Evolutionary conservation across 2,329 filamentous ascomycete species (phyloP).

Genomic region (Chaetomiaceae sp.): DNA sequence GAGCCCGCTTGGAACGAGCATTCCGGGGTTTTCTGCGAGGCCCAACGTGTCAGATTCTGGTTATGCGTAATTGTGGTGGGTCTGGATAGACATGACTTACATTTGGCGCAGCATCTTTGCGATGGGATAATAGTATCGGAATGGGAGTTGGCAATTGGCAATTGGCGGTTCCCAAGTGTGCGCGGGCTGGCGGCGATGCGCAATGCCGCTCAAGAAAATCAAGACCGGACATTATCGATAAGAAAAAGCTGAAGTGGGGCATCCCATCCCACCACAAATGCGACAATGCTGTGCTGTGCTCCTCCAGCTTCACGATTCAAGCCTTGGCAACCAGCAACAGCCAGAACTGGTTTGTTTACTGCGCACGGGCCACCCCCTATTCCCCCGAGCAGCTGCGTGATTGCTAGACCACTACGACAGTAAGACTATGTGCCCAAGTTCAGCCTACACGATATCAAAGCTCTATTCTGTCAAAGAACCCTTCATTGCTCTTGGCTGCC

Average conservation of each 20-base stretch:
- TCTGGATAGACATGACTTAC: constrained; percentile 32
- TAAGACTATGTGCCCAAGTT: too few relatives aligned
- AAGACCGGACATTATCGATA: constrained; percentile 22
- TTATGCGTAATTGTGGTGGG: not conserved
- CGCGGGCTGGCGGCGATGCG: not conserved
- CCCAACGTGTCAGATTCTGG: not conserved
- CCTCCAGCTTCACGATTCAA: too few relatives aligned
- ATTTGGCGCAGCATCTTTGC: constrained; percentile 47
- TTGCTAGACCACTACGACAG: too few relatives aligned
- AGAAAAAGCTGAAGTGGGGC: constrained; percentile 17
- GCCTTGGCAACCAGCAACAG: not conserved
- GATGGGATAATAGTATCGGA: constrained; percentile 3
- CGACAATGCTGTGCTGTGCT: too few relatives aligned
- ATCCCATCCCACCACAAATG: not conserved
- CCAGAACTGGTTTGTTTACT: constrained; percentile 10
- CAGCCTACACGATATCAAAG: too few relatives aligned
- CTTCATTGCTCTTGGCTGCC: too few relatives aligned
- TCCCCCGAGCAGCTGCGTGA: not conserved
- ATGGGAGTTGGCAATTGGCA: too few relatives aligned
- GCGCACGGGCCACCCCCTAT: constrained; percentile 8
- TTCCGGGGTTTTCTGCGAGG: constrained; percentile 53
- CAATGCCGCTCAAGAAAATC: constrained; percentile 21
- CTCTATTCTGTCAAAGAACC: too few relatives aligned
- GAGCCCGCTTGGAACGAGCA: constrained; percentile 88
- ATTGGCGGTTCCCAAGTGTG: not conserved